Percentiles rank a stretch among this genome's conserved stretches.
Evolutionary conservation across 192 early-diverging fungal genomes (phyloP).

Genomic region (Rhizophagus sp.): DNA sequence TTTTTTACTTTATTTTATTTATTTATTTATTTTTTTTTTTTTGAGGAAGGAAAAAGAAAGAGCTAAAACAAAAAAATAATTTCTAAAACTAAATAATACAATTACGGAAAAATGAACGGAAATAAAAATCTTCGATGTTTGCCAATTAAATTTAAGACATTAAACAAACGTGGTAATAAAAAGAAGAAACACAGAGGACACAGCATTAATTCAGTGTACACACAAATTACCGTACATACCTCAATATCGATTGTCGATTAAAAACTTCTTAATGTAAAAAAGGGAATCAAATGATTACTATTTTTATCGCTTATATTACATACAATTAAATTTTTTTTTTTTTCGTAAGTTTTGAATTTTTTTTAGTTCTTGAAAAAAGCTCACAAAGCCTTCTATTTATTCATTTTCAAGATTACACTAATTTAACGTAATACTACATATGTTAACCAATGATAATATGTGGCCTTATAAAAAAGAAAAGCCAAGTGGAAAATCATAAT

Average conservation of each 20-base stretch:
- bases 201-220: neutral
- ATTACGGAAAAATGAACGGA: neutral
- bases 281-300: neutral
- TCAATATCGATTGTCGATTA: neutral
- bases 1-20: too few species aligned
- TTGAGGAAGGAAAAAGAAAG: neutral
- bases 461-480: neutral
- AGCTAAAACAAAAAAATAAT: neutral
- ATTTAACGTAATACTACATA: neutral
- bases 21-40: neutral
- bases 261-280: neutral
- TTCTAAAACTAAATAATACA: too few species aligned
- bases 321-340: neutral
- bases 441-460: neutral
- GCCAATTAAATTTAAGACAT: neutral
- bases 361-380: neutral
- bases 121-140: neutral
- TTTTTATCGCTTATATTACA: neutral
- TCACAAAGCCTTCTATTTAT: neutral
- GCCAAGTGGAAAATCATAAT: neutral
- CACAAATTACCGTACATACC: neutral
- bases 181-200: neutral
- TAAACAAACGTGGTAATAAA: neutral
- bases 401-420: neutral
- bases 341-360: neutral